Evolutionary conservation across 441 rosid species (phyloP), one percentile per base, ranked within the genome.

Genomic region (Iberis amara): DNA sequence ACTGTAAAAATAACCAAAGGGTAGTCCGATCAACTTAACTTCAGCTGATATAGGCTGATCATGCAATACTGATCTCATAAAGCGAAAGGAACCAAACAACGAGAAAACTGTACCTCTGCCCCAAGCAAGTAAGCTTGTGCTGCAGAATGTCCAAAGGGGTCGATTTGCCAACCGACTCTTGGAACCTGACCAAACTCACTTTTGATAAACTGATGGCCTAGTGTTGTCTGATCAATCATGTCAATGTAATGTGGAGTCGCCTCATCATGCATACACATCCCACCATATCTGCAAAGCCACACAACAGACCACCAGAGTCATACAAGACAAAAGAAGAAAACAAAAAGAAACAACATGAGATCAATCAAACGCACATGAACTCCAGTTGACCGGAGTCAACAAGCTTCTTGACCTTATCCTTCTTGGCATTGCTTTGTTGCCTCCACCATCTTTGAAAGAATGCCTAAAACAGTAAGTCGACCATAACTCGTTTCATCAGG

Each of bases 381-480:
- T 94, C 99, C 8, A 94, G 86, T 60, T 94, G 99, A 76, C 96
- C 96, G 39, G 79, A 83, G 65, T 66, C 62, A 40, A 94, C 74
- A 44, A 94, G 74, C 55, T 80, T 65, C 81, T 74, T 83, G 68
- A 82, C 90, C 37, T 65, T 64, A 46, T 48, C 58, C 71, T 90
- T 78, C 67, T 75, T 69, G n/a, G 60, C 49, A 43, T 80, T 87
- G 27, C 92, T 87, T 74, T 94, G 99, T 38, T 81, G 79, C 40
- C 78, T 80, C 99, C 98, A 94, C 99, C 99, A 94, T 39, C 98
- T 73, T 68, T 85, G 92, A 75, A 94, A 94, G 76, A 94, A 94
- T 24, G 98, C 99, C 98, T 94, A 71, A 59, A 68, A 44, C 31
- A 15, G 27, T 59, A 82, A 38, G 4, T 50, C 39, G 50, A 41